Conservation (phyloP, 306 rosid genomes). For the Parietaria judaica region DNA sequence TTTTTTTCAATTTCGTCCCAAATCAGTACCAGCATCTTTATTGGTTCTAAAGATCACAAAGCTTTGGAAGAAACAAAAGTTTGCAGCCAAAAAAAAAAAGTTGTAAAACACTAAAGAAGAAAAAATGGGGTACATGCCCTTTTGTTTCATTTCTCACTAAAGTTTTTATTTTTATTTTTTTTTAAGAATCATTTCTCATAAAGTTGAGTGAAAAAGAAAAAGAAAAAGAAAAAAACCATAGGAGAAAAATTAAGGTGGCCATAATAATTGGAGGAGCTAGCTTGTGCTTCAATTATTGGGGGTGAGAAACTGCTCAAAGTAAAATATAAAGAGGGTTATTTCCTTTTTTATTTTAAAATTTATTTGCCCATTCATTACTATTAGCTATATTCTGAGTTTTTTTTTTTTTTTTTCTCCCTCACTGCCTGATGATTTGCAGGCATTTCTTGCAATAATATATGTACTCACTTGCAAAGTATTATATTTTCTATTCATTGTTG, state of each 20-base stretch:
- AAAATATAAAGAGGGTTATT: slow-evolving; percentile 1
- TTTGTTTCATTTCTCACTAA: slow-evolving; percentile 2
- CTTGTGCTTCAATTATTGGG: slow-evolving; percentile 8
- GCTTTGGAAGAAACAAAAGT: background rate
- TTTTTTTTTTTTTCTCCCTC: background rate
- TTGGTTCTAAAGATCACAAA: slow-evolving; percentile 2
- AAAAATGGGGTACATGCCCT: background rate
- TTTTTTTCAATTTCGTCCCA: background rate
- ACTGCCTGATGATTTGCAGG: too few relatives aligned
- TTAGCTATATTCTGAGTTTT: background rate
- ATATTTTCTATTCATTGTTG: too few relatives aligned
- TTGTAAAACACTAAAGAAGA: background rate
- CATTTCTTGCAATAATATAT: too few relatives aligned
- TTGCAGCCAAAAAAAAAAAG: background rate
- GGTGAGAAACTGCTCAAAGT: slow-evolving; percentile 4
- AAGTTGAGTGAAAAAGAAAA: slow-evolving; percentile 17
- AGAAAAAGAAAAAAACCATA: background rate
- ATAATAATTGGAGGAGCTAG: slow-evolving; percentile 3
- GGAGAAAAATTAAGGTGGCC: background rate
- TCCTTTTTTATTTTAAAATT: background rate
- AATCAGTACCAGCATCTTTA: background rate
- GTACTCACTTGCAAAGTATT: too few relatives aligned
- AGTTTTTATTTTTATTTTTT: too few relatives aligned
- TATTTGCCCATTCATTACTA: background rate
- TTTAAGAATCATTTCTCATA: slow-evolving; percentile 4